Evolutionary conservation across 805 yeast genomes (phyloP).

Genomic region (Barnettozyma siamensis): DNA sequence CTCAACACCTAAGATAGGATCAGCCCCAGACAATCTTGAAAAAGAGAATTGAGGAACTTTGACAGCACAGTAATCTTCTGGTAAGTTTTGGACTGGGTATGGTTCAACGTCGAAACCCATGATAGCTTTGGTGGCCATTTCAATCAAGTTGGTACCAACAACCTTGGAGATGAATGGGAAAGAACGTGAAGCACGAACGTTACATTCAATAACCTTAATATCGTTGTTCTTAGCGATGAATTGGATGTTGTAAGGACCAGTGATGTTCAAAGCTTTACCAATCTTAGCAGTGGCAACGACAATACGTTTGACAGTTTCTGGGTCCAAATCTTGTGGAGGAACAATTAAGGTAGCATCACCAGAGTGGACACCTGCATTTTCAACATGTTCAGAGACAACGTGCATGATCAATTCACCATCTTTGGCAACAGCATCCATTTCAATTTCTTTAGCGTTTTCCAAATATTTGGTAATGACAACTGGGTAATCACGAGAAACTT

Average conservation of each 20-base stretch:
- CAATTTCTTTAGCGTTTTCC: slow-evolving; percentile 95
- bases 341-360: slow-evolving; percentile 98
- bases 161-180: slow-evolving; percentile 98
- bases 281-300: slow-evolving; percentile 95
- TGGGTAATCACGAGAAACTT: slow-evolving; percentile 96
- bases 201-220: slow-evolving; percentile 97
- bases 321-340: slow-evolving; percentile 93
- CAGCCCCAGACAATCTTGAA: slow-evolving; percentile 96
- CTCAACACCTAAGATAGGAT: slow-evolving; percentile 96
- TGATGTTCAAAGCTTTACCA: slow-evolving; percentile 89
- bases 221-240: slow-evolving; percentile 93
- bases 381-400: slow-evolving; percentile 97
- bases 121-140: slow-evolving; percentile 94
- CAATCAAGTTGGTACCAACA: slow-evolving; percentile 92
- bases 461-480: slow-evolving; percentile 96
- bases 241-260: slow-evolving; percentile 97
- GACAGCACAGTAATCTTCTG: slow-evolving; percentile 91
- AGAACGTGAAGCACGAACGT: slow-evolving; percentile 98
- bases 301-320: slow-evolving; percentile 85
- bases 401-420: slow-evolving; percentile 95
- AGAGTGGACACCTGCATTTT: slow-evolving; percentile 98
- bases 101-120: slow-evolving; percentile 84
- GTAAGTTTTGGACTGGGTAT: slow-evolving; percentile 83
- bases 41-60: slow-evolving; percentile 98
- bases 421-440: slow-evolving; percentile 97